A percentile compares a stretch with the other conserved stretches of the same genome.
These are phyloP conservation scores for Graphiopsis chlorocephala DNA, from an alignment of 2,329 filamentous ascomycete species.

Conservation along the genomic window DNA sequence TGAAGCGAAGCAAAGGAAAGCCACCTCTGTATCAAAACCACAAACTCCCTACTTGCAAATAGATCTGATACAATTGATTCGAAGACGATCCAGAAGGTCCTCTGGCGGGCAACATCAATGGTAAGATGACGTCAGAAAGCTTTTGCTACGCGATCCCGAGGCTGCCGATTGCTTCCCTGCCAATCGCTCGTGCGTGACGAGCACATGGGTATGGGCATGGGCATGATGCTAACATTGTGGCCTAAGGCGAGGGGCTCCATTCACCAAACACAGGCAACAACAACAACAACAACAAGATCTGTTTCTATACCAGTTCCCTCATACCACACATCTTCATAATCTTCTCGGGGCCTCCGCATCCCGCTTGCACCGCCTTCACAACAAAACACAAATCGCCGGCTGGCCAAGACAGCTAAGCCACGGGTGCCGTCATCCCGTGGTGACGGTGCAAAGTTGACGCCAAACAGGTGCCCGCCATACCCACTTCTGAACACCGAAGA, in stretches of 20 bases:
- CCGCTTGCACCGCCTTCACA: conserved; percentile 11
- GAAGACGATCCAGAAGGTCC: no score
- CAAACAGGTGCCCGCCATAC: conserved; percentile 11
- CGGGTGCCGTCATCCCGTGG: conserved; percentile 7
- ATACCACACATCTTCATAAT: neutral
- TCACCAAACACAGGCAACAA: neutral
- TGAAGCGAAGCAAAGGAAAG: no score
- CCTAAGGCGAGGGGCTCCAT: no score
- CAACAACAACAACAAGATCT: neutral
- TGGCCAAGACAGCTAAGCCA: conserved; percentile 16
- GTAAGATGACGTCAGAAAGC: neutral
- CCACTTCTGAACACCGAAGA: conserved; percentile 12
- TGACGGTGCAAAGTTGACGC: conserved; percentile 14
- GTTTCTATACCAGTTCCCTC: neutral
- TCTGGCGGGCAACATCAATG: no score
- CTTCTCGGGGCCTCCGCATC: neutral
- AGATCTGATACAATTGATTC: no score
- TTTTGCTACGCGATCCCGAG: neutral
- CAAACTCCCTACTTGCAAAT: no score
- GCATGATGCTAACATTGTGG: neutral
- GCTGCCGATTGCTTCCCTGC: neutral
- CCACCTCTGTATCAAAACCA: no score
- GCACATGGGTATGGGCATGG: neutral
- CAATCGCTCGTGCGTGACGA: neutral
- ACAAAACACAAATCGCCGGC: conserved; percentile 11